phyloP scores from a whole-genome alignment of 2,329 filamentous ascomycete genomes.

The Cladosporium cucumerinum region DNA sequence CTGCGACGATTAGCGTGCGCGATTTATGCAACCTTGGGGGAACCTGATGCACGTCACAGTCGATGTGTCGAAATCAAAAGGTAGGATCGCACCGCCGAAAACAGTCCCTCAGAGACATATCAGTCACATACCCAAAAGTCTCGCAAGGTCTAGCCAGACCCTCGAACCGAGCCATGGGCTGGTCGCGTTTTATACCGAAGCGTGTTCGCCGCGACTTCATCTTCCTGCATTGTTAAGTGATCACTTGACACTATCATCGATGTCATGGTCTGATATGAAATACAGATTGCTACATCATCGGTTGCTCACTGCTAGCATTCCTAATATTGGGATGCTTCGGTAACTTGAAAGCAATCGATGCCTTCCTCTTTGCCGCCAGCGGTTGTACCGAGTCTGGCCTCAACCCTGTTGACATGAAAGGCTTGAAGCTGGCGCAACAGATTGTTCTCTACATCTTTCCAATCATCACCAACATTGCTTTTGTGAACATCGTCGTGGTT shows the following conservation, averaged over 20 bases:
- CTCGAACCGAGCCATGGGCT: not conserved
- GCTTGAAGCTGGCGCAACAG: slow-evolving; percentile 51
- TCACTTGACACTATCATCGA: not conserved
- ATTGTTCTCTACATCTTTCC: slow-evolving; percentile 51
- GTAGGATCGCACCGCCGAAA: not conserved
- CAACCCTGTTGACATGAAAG: slow-evolving; percentile 52
- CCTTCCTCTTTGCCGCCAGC: slow-evolving; percentile 51
- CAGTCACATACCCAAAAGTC: not conserved
- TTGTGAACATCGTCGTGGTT: slow-evolving; percentile 51
- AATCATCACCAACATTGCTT: slow-evolving; percentile 48
- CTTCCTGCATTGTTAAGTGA: slow-evolving; percentile 6
- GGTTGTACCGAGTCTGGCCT: slow-evolving; percentile 51
- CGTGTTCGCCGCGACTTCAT: not conserved
- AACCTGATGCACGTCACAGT: not conserved
- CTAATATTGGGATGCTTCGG: slow-evolving; percentile 40
- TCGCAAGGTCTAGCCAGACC: not conserved
- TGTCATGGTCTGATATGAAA: not conserved
- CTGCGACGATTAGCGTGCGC: not conserved
- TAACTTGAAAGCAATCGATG: slow-evolving; percentile 45
- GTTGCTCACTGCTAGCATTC: slow-evolving; percentile 36
- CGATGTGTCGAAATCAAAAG: not conserved
- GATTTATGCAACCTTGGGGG: not conserved
- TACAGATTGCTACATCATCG: slow-evolving; percentile 42
- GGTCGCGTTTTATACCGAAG: not conserved
- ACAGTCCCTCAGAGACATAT: not conserved